Evolutionary conservation across 106 monocot genomes (phyloP), one percentile per base, ranked within the genome.

Genomic region (Posidonia australis): DNA sequence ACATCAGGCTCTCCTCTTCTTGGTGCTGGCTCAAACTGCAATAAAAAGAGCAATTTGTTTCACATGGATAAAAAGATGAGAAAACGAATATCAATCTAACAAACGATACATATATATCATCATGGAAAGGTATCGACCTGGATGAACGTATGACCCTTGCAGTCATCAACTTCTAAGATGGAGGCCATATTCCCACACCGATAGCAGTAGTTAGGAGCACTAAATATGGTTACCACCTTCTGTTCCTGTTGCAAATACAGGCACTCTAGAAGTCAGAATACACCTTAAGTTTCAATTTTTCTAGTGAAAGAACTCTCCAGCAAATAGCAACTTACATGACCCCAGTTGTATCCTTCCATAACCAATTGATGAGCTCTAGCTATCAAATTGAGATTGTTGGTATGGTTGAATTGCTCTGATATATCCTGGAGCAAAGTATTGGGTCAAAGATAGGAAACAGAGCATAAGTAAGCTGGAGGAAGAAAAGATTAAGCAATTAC

Each of bases 301-400:
- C 7, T 23, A 3, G 18, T 29, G 13, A 36, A 24, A 26, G 20
- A 11, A 46, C 47, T 16, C 12, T 60, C 9, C 5, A 66, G 51
- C 13, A 49, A 68, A 32, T 12, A 48, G 42, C 55, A 6, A 29
- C 11, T 76, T 85, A 98, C 98, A 81, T 98, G 98, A 36, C 85
- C 98, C 98, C 98, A 98, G 75, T 98, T 91, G 66, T 78, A 98
- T 77, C 98, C 98, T 56, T 98, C 98, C 98, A 98, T 98, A 55
- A 98, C 98, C 60, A 98, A 74, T 51, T 98, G 98, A 79, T 98
- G 98, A 49, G 91, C 98, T 83, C 98, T 82, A 19, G 98, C 98
- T 66, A 98, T 98, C 78, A 98, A 74, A 52, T 87, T 91, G 58
- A 98, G 74, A 62, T 80, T 87, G 72, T 98, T 98, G 29, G 82